Evolutionary conservation across 164 flowering plant genomes (phyloP).

Genomic region (Magnolia sinica): DNA sequence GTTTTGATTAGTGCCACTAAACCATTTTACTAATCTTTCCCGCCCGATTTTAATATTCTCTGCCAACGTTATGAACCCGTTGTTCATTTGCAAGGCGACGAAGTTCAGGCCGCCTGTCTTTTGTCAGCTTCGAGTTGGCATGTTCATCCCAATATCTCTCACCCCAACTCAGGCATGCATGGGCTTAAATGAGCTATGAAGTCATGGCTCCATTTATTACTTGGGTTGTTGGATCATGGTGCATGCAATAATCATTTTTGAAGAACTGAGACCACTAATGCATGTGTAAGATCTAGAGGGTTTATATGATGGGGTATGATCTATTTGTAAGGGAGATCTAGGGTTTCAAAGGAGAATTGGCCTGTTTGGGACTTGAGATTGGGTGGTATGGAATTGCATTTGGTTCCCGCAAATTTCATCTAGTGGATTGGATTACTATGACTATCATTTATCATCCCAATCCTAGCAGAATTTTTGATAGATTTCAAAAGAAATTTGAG

Average conservation of each 20-base stretch:
- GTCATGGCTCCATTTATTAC: background rate
- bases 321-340: background rate
- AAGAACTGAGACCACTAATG: too few species aligned
- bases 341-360: too few species aligned
- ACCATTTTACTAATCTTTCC: slow-evolving; percentile 15
- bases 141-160: background rate
- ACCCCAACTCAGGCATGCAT: background rate
- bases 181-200: background rate
- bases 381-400: too few species aligned
- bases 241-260: background rate
- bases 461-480: too few species aligned
- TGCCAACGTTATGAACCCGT: slow-evolving; percentile 32
- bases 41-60: slow-evolving; percentile 30
- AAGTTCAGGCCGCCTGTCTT: slow-evolving; percentile 35
- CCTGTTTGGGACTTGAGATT: too few species aligned
- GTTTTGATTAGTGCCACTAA: background rate
- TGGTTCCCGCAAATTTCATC: too few species aligned
- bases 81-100: slow-evolving; percentile 30
- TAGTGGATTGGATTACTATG: too few species aligned
- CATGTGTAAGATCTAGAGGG: too few species aligned
- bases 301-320: too few species aligned
- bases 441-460: too few species aligned
- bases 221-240: background rate
- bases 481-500: too few species aligned
- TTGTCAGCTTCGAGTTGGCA: slow-evolving; percentile 24